Base-by-base conservation (phyloP, 2,329 filamentous ascomycete genomes). In the Dissoconium aciculare region DNA sequence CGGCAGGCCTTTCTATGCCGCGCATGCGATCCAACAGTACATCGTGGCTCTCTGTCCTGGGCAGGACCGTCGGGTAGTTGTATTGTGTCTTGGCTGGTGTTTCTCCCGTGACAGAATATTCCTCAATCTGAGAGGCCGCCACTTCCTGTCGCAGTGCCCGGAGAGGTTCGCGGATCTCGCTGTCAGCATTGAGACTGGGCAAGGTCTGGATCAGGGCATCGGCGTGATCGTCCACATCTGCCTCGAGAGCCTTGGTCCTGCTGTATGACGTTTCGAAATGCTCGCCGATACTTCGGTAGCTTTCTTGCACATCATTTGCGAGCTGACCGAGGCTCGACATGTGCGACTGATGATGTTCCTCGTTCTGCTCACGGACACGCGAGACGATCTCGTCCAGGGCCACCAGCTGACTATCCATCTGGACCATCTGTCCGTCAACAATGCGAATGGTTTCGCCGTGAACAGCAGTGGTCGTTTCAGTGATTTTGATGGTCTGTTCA, bases 351-450 rank as follows among this genome's bases (percentile, higher is more conserved):
- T 89, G 77, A 49, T 92, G 83, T 11, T 65, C 63, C 16, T 77
- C 71, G 52, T 93, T 95, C 47, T 91, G 78, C 1, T 70, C 71
- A 37, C 77, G 73, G 29, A 91, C 84, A 17, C 80, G 74, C 17
- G 76, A 69, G 23, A 95, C 83, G 45, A 94, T 93, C 42, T 87
- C 81, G 47, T 95, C 87, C 5, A 98, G 67, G 1, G 82, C 80
- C 34, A 75, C 71, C 70, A 98, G 85, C 55, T 95, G 83, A n/a
- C 66, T 69, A 37, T 80, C 77, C 50, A 98, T 78, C 43, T 92
- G 81, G 33, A 71, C 68, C 59, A 91, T 80, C 57, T 98, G 89
- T 34, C 79, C 76, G 47, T 87, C 80, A 9, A 95, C 85, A 35
- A 91, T 87, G 5, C 77, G 76, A 16, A 93, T 73, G 0, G 87